A percentile compares a stretch with the other conserved stretches of the same genome.
Evolutionary conservation across 1,284 basidiomycete genomes (phyloP).

Genomic region (Melampsora americana): DNA sequence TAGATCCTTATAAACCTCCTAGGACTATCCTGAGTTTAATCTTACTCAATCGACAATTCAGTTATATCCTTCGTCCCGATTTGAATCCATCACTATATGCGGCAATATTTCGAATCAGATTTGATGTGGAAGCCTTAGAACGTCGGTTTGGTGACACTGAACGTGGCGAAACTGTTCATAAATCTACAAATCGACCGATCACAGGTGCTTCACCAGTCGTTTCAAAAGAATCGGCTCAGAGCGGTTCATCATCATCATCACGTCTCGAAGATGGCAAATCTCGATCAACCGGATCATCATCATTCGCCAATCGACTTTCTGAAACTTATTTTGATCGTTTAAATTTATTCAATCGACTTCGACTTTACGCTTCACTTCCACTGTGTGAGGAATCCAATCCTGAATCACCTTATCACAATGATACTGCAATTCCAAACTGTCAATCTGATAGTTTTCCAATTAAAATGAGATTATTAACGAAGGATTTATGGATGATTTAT

Average conservation of each 20-base stretch:
- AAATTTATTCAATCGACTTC: conserved; percentile 49
- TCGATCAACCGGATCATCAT: background rate
- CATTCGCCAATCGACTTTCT: conserved; percentile 45
- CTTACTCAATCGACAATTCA: conserved; percentile 47
- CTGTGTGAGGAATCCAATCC: background rate
- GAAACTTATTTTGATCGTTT: conserved; percentile 49
- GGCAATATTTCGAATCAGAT: conserved; percentile 49
- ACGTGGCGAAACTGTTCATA: too few relatives aligned
- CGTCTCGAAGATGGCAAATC: background rate
- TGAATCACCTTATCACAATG: conserved; percentile 3
- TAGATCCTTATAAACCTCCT: conserved; percentile 46
- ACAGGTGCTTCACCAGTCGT: background rate
- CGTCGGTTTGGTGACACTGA: conserved; percentile 47
- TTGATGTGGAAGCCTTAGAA: conserved; percentile 50
- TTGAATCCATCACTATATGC: conserved; percentile 51
- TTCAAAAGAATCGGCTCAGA: background rate
- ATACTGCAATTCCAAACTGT: background rate
- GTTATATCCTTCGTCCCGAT: conserved; percentile 47
- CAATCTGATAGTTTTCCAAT: background rate
- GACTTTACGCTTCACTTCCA: conserved; percentile 39
- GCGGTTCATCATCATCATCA: background rate
- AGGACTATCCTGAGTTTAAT: conserved; percentile 48
- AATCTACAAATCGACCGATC: background rate
- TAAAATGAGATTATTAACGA: conserved; percentile 4
- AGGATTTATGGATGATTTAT: conserved; percentile 29